Conservation (phyloP, 2,329 filamentous ascomycete species). For the Orbilia quercus region DNA sequence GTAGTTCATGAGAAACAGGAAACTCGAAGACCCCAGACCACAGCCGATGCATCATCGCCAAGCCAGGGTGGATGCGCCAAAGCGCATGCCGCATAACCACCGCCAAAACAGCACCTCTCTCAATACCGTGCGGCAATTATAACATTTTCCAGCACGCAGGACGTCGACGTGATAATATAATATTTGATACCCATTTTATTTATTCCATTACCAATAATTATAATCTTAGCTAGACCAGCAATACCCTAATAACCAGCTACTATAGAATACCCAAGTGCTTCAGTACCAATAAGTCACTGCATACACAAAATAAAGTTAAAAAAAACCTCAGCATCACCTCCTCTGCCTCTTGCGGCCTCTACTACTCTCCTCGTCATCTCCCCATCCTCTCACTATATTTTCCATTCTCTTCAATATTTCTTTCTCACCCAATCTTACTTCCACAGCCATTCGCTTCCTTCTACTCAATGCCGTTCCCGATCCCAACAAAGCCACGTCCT, state of each 20-base stretch:
- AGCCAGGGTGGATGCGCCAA: conserved; percentile 12
- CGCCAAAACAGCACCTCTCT: neutral
- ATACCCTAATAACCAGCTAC: too few species aligned
- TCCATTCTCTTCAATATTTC: conserved; percentile 67
- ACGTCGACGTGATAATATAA: too few species aligned
- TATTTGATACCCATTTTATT: too few species aligned
- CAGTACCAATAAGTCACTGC: too few species aligned
- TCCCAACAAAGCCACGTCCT: conserved; percentile 32
- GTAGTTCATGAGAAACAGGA: conserved; percentile 32
- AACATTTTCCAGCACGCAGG: too few species aligned
- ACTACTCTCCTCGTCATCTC: conserved; percentile 2
- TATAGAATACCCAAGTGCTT: too few species aligned
- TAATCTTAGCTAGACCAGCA: too few species aligned
- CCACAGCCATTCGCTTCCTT: conserved; percentile 71
- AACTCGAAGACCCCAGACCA: conserved; percentile 28
- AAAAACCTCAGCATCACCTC: neutral
- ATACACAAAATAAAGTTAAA: too few species aligned
- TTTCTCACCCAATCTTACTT: conserved; percentile 79
- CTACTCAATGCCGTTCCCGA: conserved; percentile 58
- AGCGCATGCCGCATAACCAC: neutral
- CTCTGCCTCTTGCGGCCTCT: conserved; percentile 22
- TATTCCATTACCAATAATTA: too few species aligned
- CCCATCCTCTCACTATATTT: conserved; percentile 24
- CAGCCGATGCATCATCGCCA: conserved; percentile 44
- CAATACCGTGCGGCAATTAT: neutral